Base-by-base conservation (phyloP, 768 basidiomycete genomes). In the Boletus rubroflammeus region DNA sequence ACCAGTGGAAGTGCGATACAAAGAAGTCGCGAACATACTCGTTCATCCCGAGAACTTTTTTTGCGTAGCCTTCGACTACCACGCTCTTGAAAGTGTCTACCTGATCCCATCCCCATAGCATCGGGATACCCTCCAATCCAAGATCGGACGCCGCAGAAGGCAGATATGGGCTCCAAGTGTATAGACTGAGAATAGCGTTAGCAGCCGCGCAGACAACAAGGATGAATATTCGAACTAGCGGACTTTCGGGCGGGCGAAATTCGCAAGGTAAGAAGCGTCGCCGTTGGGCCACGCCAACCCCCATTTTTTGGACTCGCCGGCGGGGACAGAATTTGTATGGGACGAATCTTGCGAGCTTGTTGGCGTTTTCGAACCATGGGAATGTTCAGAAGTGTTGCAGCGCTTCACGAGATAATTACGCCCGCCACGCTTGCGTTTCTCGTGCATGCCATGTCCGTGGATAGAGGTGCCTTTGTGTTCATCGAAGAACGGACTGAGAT, bases 271-370 rank as follows among this genome's bases (percentile, higher is more conserved):
- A 32, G 69, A 52, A 55, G 76, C 72, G 54, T 81, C 73, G 50
- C 79, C 77, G 53, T 83, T 79, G 35, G 85, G 77, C 86, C 88
- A 93, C 13, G 80, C 86, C 32, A 87, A 62, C 49, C 88, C 85
- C 42, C 81, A 77, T 71, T 89, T 90, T 42, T 67, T 71, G 17
- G 45, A 36, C 45, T 5, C 50, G 15, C 14, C 25, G 0, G 50
- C 13, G 39, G 34, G 1, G 3, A 40, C 8, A 8, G 29, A n/a
- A n/a, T 45, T 19, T 6, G 43, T 0, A 26, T 38, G 19, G 11
- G 47, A 31, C 0, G 53, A 25, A 9, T 6, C 35, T 36, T 44
- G 43, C 5, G 55, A 11, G 19, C 25, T 35, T 10, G 47, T 13
- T 51, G 49, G 29, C 2, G 58, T 6, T 26, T 51, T 36, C 32